These are phyloP conservation scores for Parasarocladium wereldwijsianum DNA, from an alignment of 2,329 filamentous ascomycete genomes.

Conservation along the genomic window DNA sequence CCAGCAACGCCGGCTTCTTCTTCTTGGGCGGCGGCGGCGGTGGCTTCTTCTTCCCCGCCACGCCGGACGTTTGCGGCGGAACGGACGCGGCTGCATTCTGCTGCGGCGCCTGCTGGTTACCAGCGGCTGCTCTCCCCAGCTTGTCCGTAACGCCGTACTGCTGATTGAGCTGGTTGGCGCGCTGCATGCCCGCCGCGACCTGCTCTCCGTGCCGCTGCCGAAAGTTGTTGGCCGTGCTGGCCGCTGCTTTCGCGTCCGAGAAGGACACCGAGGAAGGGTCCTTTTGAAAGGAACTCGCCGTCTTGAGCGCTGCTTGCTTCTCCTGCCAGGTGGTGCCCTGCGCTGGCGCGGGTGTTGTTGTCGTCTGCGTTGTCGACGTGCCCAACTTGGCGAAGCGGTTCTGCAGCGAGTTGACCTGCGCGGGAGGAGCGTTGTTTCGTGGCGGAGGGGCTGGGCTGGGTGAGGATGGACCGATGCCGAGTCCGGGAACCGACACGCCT, in stretches of 20 bases:
- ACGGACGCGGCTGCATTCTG: conserved; percentile 1
- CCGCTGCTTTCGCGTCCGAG: conserved; percentile 41
- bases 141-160: conserved; percentile 41
- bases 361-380: conserved; percentile 11
- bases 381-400: conserved; percentile 44
- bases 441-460: conserved; percentile 13
- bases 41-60: conserved; percentile 36
- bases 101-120: conserved; percentile 7
- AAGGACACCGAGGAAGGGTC: conserved; percentile 47
- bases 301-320: conserved; percentile 48
- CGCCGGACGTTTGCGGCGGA: conserved; percentile 7
- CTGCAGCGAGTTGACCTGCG: conserved; percentile 51
- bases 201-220: conserved; percentile 56
- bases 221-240: conserved; percentile 51
- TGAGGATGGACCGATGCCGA: conserved; percentile 43
- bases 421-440: conserved; percentile 10
- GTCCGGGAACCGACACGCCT: conserved; percentile 62
- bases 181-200: conserved; percentile 42
- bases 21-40: conserved; percentile 35
- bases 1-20: conserved; percentile 30
- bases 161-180: conserved; percentile 42
- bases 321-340: conserved; percentile 49
- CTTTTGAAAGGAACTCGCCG: conserved; percentile 42
- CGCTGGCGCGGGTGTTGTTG: conserved; percentile 13
- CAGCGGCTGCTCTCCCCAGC: conserved; percentile 14